Conservation (phyloP, 192 early-diverging fungal genomes). For the Backusella luteola region DNA sequence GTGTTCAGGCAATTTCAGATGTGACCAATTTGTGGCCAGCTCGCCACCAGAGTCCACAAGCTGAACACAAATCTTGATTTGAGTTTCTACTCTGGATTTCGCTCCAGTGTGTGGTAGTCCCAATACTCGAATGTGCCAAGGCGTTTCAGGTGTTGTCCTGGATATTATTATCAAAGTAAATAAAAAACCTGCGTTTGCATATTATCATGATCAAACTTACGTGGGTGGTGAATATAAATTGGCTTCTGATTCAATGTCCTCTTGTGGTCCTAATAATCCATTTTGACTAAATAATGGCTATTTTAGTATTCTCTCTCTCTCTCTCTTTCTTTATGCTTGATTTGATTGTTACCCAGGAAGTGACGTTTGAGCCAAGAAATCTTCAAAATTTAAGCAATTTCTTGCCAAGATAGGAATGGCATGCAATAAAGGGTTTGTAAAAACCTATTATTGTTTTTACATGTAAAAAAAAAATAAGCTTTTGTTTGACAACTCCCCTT, state of each 20-base stretch:
- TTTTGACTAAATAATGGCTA: background rate
- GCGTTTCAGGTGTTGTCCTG: constrained; percentile 17
- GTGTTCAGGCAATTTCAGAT: constrained; percentile 70
- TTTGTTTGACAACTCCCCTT: too few species aligned
- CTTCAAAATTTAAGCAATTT: constrained; percentile 31
- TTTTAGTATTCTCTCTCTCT: background rate
- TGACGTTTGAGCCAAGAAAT: constrained; percentile 30
- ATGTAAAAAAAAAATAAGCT: background rate
- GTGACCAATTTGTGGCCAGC: constrained; percentile 66
- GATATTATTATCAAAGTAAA: background rate
- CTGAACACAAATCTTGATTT: constrained; percentile 78
- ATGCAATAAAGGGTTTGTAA: constrained; percentile 29
- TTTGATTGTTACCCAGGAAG: constrained; percentile 19
- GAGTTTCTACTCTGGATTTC: constrained; percentile 82
- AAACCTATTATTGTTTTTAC: constrained; percentile 13
- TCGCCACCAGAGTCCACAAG: constrained; percentile 58
- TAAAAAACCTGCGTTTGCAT: too few species aligned
- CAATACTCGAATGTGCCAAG: constrained; percentile 33
- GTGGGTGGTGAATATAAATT: background rate
- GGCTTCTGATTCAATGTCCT: background rate
- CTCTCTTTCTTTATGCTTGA: background rate
- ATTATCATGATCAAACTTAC: background rate
- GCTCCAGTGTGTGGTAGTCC: constrained; percentile 42
- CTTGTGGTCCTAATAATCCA: constrained; percentile 14
- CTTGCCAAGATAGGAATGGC: constrained; percentile 32